These are phyloP conservation scores for Isochrysis galbana DNA, from an alignment of 78 protist species.

Conservation along the genomic window DNA sequence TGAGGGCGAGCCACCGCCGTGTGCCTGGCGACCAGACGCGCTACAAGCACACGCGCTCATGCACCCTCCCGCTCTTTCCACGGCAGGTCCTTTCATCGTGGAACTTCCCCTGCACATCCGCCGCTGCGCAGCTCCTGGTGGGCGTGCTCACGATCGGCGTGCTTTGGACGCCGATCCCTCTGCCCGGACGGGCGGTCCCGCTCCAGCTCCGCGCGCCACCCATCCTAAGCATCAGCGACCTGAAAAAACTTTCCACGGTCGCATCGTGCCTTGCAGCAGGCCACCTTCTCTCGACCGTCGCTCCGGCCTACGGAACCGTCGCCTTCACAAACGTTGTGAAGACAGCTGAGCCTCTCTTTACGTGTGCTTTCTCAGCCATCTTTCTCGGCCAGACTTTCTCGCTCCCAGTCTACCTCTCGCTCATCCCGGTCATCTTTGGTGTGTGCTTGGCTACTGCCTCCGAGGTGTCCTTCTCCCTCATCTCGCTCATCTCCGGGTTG, in stretches of 20 bases:
- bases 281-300: background rate
- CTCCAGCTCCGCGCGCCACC: background rate
- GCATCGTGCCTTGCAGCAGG: background rate
- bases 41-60: no score
- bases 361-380: conserved; percentile 1
- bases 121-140: conserved; percentile 22
- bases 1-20: no score
- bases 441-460: conserved; percentile 42
- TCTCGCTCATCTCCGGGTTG: conserved; percentile 3
- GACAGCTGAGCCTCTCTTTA: background rate
- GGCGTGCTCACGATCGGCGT: background rate
- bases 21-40: no score
- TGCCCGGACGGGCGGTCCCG: background rate
- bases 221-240: background rate
- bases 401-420: conserved; percentile 33
- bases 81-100: background rate
- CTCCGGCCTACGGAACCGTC: background rate
- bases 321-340: background rate
- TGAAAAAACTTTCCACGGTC: background rate
- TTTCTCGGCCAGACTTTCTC: background rate
- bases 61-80: background rate
- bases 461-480: conserved; percentile 41
- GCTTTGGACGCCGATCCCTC: background rate
- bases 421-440: conserved; percentile 54
- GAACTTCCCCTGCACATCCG: conserved; percentile 29